Evolutionary conservation across 163 green algal species (phyloP).

Genomic region (Chlamydomonas reinhardtii): DNA sequence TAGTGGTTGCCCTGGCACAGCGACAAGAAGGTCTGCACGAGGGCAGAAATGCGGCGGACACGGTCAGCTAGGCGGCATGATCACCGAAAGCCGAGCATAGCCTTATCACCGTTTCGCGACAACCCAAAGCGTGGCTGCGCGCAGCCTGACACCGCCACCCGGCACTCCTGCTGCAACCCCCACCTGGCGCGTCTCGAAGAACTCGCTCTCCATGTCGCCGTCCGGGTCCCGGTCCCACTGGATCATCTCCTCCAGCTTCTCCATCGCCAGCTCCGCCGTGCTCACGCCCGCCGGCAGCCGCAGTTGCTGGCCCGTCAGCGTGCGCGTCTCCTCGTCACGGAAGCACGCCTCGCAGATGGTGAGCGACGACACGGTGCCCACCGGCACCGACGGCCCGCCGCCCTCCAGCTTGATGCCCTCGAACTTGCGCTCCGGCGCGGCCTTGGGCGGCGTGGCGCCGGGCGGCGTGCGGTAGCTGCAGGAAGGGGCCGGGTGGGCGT

Average conservation of each 20-base stretch:
- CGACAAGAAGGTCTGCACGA: constrained; percentile 88
- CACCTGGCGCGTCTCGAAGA: constrained; percentile 96
- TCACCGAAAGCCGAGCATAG: too few relatives aligned
- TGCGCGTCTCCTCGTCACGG: constrained; percentile 53
- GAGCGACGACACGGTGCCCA: constrained; percentile 65
- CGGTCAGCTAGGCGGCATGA: too few relatives aligned
- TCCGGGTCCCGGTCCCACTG: constrained; percentile 76
- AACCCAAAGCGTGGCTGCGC: too few relatives aligned
- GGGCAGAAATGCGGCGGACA: not conserved
- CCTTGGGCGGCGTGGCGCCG: constrained; percentile 53
- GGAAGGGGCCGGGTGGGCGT: too few relatives aligned
- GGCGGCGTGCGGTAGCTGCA: constrained; percentile 30
- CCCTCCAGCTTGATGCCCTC: constrained; percentile 88
- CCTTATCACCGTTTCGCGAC: too few relatives aligned
- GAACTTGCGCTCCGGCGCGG: constrained; percentile 79
- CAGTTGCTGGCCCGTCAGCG: constrained; percentile 5
- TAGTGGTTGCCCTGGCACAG: constrained; percentile 99
- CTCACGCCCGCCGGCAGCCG: constrained; percentile 60
- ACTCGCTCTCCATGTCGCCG: constrained; percentile 88
- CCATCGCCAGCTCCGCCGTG: constrained; percentile 68
- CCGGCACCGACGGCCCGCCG: constrained; percentile 48
- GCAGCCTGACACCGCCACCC: too few relatives aligned
- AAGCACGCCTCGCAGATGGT: constrained; percentile 83
- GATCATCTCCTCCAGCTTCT: constrained; percentile 52
- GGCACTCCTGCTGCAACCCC: too few relatives aligned